Base-by-base conservation (phyloP, 2,329 filamentous ascomycete species). In the Curvularia spicifera region DNA sequence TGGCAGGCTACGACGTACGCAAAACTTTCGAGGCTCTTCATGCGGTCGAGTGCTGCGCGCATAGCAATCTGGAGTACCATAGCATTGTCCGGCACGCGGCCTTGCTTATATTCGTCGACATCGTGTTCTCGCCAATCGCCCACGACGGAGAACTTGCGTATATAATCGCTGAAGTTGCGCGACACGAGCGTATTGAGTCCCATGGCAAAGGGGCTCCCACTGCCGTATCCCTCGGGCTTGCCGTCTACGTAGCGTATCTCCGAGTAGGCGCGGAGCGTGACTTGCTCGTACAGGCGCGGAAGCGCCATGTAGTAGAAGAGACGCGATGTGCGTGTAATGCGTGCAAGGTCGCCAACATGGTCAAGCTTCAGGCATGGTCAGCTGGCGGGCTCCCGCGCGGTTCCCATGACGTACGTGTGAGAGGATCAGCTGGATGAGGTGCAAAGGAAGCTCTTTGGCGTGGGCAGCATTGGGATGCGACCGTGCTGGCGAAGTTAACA, bases 241-340 rank as follows among this genome's bases (percentile, higher is more conserved):
- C 85, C 84, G 65, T 84, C 79, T 59, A 81, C 77, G 69, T 86
- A 87, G 49, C 85, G 83, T 28, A 87, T 84, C 39, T 83, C 81
- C 49, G 82, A 77, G 70, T 88, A 87, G 7, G 85, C 86, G 53
- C 79, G 83, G 33, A 89, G 76, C 5, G 79, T 82, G 52, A 88
- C 81, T 33, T 77, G 74, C 69, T 81, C 79, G 73, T 88, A 89
- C 40, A 89, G 81, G 56, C 84, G 84, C 20, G 86, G 86, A 2
- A 88, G 77, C 33, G 84, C 80, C 84, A 89, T 87, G 76, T 88
- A 89, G 65, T 87, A 85, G 65, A 88, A 80, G 40, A 88, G 80
- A 13, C 85, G 81, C 60, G 84, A 87, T 51, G 85, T 86, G 56
- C 85, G 81, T 61, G 85, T 87, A 52, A 87, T 73, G 59, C 84